Base-by-base conservation (phyloP, 495 filamentous ascomycete species). In the Aspergillus leporis region DNA sequence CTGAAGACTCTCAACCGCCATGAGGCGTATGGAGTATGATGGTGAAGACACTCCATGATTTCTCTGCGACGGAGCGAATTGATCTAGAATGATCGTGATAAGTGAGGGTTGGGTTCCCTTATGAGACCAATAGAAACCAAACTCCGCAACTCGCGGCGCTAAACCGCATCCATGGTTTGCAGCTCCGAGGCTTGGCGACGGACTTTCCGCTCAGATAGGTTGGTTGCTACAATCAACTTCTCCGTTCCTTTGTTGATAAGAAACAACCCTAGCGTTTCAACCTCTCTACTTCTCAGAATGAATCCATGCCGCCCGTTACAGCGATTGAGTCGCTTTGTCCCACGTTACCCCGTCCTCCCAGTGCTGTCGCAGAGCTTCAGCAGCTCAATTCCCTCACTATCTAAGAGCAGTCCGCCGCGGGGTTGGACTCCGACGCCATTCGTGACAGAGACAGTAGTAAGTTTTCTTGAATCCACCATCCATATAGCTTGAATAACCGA, bases 391-490 rank as follows among this genome's bases (percentile, higher is more conserved):
- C 62, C 71, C 52, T 74, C 56, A 56, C 69, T 62, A 66, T 81
- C 79, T 47, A 51, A 25, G 18, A 50, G 49, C 50, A 62, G 58
- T 60, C 66, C 77, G 53, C 81, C 84, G 54, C 78, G 72, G 63
- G 78, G 75, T 23, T 81, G 81, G 78, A 85, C 87, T 40, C 87
- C 87, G 25, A 86, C 90, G 61, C 87, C 87, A 5, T 89, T 86
- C 63, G 86, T 91, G 62, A 90, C 88, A 31, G 89, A 91, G 78
- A 89, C 88, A 32, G 84, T 93, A 62, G 91, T 94, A 87, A 64
- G 90, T 78, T 28, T 14, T 32, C 38, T n/a, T n/a, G 10, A n/a
- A 1, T 41, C 6, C 38, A 41, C 2, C n/a, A 18, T 14, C 3
- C 38, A 41, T 41, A 41, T n/a, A 16, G 38, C 34, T 16, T 5